These are phyloP conservation scores for Rhodomyrtus psidioides DNA, from an alignment of 441 rosid genomes.

Conservation along the genomic window DNA sequence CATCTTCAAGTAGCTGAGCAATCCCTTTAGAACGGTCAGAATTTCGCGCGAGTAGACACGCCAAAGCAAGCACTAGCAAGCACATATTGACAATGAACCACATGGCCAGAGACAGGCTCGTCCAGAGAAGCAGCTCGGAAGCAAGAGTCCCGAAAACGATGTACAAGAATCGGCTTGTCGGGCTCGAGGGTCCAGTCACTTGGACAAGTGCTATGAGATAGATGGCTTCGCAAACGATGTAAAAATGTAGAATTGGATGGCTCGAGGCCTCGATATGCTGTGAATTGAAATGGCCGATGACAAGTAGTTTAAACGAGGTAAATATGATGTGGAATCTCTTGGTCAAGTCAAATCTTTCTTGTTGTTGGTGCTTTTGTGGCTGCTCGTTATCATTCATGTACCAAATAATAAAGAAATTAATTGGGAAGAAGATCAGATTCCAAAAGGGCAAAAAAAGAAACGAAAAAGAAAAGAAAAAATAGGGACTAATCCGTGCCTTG, in stretches of 20 bases:
- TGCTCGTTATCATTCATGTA: too few species aligned
- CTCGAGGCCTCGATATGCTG: too few species aligned
- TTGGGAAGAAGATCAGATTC: too few species aligned
- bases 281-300: neutral
- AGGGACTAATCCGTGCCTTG: too few species aligned
- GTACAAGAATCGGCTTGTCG: too few species aligned
- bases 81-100: neutral
- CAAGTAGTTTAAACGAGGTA: neutral
- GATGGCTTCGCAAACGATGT: too few species aligned
- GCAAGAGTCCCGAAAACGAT: too few species aligned
- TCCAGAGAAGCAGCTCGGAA: neutral
- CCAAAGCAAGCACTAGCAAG: neutral
- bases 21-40: neutral
- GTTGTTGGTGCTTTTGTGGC: too few species aligned
- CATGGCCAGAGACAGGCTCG: neutral
- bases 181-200: neutral
- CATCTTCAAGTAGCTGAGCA: neutral
- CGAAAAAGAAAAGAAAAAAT: too few species aligned
- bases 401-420: too few species aligned
- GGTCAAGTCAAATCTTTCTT: neutral
- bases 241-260: accelerated
- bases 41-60: neutral
- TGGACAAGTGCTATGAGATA: neutral
- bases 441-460: too few species aligned
- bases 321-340: neutral